phyloP scores from a whole-genome alignment of 768 basidiomycete species.

The Calocybe cyanea region DNA sequence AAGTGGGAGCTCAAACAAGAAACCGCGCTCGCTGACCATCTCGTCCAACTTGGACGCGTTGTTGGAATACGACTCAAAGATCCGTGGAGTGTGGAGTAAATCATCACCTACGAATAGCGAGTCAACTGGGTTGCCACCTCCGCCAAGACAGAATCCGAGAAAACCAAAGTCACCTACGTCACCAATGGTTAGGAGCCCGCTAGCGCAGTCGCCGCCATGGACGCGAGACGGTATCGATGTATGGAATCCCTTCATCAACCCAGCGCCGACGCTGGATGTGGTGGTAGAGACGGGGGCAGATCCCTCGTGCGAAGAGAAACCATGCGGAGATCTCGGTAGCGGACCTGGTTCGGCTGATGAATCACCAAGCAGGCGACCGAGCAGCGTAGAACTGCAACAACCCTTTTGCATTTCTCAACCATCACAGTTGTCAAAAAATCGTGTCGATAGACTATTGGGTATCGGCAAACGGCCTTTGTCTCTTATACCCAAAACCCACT shows the following conservation, averaged over 20 bases:
- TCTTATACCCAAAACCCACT: slow-evolving; percentile 10
- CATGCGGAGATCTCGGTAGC: slow-evolving; percentile 8
- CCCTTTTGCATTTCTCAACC: slow-evolving; percentile 5
- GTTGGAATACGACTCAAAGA: slow-evolving; percentile 52
- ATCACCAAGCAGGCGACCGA: slow-evolving; percentile 6
- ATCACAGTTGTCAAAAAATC: slow-evolving; percentile 10
- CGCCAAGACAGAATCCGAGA: slow-evolving; percentile 24
- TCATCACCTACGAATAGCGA: slow-evolving; percentile 1
- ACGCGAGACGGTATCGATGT: slow-evolving; percentile 9
- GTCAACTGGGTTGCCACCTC: slow-evolving; percentile 50
- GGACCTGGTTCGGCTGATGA: slow-evolving; percentile 11
- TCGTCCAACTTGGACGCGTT: slow-evolving; percentile 59
- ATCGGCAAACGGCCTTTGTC: slow-evolving; percentile 11
- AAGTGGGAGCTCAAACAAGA: not conserved
- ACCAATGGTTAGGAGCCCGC: slow-evolving; percentile 10
- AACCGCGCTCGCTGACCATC: slow-evolving; percentile 38
- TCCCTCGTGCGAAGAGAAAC: not conserved
- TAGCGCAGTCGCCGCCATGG: slow-evolving; percentile 9
- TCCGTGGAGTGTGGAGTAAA: slow-evolving; percentile 23
- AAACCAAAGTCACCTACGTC: slow-evolving; percentile 17
- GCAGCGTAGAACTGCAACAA: slow-evolving; percentile 9
- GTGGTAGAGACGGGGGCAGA: slow-evolving; percentile 9
- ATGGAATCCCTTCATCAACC: slow-evolving; percentile 46
- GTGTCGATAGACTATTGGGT: slow-evolving; percentile 15
- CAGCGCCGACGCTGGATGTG: slow-evolving; percentile 27